Percentiles rank a stretch among this genome's conserved stretches.
These are phyloP conservation scores for Ophiobolus disseminans DNA, from an alignment of 2,329 filamentous ascomycete species.

Conservation along the genomic window DNA sequence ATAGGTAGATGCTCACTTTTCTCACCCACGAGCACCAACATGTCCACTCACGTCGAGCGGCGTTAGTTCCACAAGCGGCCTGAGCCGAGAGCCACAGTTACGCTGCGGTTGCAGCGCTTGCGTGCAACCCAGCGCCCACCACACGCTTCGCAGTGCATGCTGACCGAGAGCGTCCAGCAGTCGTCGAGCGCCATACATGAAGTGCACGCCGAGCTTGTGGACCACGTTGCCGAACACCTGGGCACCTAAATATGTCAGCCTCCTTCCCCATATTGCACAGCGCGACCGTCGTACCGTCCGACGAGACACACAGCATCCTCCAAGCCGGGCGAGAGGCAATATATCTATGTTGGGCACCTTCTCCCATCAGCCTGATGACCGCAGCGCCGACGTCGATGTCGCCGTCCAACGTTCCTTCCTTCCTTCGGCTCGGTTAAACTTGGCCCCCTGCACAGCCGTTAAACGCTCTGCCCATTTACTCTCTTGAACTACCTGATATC, in stretches of 20 bases:
- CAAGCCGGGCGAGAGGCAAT: slow-evolving; percentile 1
- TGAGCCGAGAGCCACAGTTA: slow-evolving; percentile 16
- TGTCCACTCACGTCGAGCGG: slow-evolving; percentile 21
- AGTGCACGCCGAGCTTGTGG: slow-evolving; percentile 2
- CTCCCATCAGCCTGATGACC: slow-evolving; percentile 1
- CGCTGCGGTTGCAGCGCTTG: slow-evolving; percentile 42
- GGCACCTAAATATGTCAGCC: slow-evolving; percentile 17
- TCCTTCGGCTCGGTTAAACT: slow-evolving; percentile 6
- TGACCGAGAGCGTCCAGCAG: slow-evolving; percentile 18
- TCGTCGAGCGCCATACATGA: slow-evolving; percentile 5
- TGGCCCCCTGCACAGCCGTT: background rate
- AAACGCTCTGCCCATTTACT: background rate
- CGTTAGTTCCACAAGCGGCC: slow-evolving; percentile 37
- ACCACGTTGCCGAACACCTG: slow-evolving; percentile 15
- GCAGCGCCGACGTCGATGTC: background rate
- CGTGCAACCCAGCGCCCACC: slow-evolving; percentile 5
- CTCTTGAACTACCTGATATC: background rate
- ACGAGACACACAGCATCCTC: too few species aligned
- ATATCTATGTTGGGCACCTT: slow-evolving; percentile 1
- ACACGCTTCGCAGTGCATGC: slow-evolving; percentile 20
- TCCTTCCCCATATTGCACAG: slow-evolving; percentile 6
- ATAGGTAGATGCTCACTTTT: background rate
- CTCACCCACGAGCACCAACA: slow-evolving; percentile 4
- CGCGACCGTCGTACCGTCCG: background rate
- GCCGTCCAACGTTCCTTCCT: slow-evolving; percentile 12